A percentile compares a stretch with the other conserved stretches of the same genome.
Evolutionary conservation across 2,329 filamentous ascomycete genomes (phyloP).

Genomic region (Xylaria sp.): DNA sequence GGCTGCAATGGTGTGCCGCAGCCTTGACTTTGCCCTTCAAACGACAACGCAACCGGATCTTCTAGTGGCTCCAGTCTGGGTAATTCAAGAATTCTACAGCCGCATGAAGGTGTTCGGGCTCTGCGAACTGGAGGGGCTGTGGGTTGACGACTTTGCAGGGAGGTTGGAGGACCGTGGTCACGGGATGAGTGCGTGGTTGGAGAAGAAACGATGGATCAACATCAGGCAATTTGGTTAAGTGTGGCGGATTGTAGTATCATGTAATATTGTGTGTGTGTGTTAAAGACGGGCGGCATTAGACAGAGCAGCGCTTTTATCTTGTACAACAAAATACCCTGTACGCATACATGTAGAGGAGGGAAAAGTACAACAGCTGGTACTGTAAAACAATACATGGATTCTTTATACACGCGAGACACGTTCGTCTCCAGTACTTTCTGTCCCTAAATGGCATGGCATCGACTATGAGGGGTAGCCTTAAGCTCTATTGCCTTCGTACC

Average conservation of each 20-base stretch:
- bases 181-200: constrained; percentile 41
- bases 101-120: constrained; percentile 39
- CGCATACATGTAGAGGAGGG: not conserved
- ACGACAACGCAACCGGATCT: constrained; percentile 50
- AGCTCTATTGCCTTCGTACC: too few species aligned
- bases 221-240: constrained; percentile 42
- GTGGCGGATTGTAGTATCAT: constrained; percentile 18
- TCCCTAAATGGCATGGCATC: not conserved
- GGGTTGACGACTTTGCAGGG: constrained; percentile 42
- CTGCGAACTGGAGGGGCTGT: constrained; percentile 43
- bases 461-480: not conserved
- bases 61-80: constrained; percentile 45
- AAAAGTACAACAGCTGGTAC: constrained; percentile 13
- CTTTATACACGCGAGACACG: not conserved
- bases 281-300: not conserved
- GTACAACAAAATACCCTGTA: constrained; percentile 27
- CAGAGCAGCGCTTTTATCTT: constrained; percentile 20
- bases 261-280: constrained; percentile 8
- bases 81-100: constrained; percentile 45
- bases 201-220: constrained; percentile 45
- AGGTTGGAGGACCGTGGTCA: constrained; percentile 40
- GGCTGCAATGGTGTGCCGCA: constrained; percentile 62
- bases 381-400: not conserved
- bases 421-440: not conserved
- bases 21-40: constrained; percentile 59